Base-by-base conservation (phyloP, 2,329 filamentous ascomycete species). In the Monosporascus ibericus region DNA sequence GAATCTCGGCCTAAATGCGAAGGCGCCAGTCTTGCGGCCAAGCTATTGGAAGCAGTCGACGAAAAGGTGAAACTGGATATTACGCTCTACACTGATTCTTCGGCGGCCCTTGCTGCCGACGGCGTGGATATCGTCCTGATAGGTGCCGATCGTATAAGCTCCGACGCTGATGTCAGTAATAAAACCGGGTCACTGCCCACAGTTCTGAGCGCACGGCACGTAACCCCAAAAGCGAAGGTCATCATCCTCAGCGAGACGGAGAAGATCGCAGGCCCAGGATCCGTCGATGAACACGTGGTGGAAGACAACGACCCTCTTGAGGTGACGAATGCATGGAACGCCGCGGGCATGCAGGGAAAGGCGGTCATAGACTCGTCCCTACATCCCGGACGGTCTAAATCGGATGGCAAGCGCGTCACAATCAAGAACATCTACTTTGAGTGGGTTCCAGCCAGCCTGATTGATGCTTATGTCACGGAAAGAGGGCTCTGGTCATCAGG, bases 1-100 rank as follows among this genome's bases (percentile, higher is more conserved):
- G 85, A 88, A 64, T 88, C 85, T 2, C 74, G 85, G 1, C 86
- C 86, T 0, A 72, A 84, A 1, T 87, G 77, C 57, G 85, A 89
- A 67, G 86, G 85, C 7, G 80, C 80, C 5, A 76, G 72, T 8
- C 73, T 84, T 49, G 81, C 80, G 5, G 70, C 68, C n/a, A 67
- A 66, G 5, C 54, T 80, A 3, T 44, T 62, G 11, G 51, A 55
- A 25, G 46, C 51, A 11, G 49, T 49, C 2, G 46, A 55, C 5
- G 55, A 69, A 0, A 42, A 27, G 0, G 48, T 44, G 8, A 38
- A 52, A 9, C 17, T 64, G 7, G 58, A 48, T 5, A 68, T 86
- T 18, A 74, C 72, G 0, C 59, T 86, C 2, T 80, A 76, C 56
- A 78, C 84, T 0, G 84, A 87, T 61, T 80, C 81, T n/a, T 76